Evolutionary conservation across 768 basidiomycete species (phyloP).

Genomic region (Phaffia tasmanica): DNA sequence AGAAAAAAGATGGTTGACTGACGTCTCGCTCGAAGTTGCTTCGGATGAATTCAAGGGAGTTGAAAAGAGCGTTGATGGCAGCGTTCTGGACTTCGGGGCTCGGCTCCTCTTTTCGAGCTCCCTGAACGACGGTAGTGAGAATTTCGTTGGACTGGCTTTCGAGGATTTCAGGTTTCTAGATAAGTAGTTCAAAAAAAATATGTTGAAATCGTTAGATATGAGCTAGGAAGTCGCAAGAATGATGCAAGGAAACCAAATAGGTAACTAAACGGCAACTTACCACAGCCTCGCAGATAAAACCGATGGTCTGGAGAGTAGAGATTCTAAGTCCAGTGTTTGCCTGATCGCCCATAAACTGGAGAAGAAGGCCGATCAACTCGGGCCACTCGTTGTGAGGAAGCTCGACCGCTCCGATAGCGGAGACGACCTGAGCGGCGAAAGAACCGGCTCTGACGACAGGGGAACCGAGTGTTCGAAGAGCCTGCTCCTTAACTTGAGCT

Average conservation of each 20-base stretch:
- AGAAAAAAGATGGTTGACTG: slow-evolving; percentile 31
- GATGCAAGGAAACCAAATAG: slow-evolving; percentile 10
- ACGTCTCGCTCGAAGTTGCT: slow-evolving; percentile 98
- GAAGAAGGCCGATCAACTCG: slow-evolving; percentile 73
- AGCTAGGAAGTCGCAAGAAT: slow-evolving; percentile 9
- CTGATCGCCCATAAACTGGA: slow-evolving; percentile 72
- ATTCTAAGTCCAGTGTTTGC: slow-evolving; percentile 55
- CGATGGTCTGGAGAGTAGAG: slow-evolving; percentile 85
- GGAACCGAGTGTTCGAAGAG: slow-evolving; percentile 71
- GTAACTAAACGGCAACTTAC: slow-evolving; percentile 50
- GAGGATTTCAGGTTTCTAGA: slow-evolving; percentile 83
- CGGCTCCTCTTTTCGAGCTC: slow-evolving; percentile 89
- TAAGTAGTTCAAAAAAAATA: no score
- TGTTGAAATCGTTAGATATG: background rate
- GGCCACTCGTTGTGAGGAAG: slow-evolving; percentile 79
- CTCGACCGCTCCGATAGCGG: slow-evolving; percentile 88
- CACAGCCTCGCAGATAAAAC: slow-evolving; percentile 92
- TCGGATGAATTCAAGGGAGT: slow-evolving; percentile 92
- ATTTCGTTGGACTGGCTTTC: slow-evolving; percentile 89
- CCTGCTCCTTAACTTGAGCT: slow-evolving; percentile 67
- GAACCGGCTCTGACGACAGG: slow-evolving; percentile 59
- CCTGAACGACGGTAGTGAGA: slow-evolving; percentile 94
- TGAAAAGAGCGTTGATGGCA: slow-evolving; percentile 81
- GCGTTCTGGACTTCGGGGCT: slow-evolving; percentile 82
- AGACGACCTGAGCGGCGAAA: slow-evolving; percentile 84